Evolutionary conservation across 2,329 filamentous ascomycete species (phyloP), one percentile per base, ranked within the genome.

Genomic region (Colletotrichum sp.): DNA sequence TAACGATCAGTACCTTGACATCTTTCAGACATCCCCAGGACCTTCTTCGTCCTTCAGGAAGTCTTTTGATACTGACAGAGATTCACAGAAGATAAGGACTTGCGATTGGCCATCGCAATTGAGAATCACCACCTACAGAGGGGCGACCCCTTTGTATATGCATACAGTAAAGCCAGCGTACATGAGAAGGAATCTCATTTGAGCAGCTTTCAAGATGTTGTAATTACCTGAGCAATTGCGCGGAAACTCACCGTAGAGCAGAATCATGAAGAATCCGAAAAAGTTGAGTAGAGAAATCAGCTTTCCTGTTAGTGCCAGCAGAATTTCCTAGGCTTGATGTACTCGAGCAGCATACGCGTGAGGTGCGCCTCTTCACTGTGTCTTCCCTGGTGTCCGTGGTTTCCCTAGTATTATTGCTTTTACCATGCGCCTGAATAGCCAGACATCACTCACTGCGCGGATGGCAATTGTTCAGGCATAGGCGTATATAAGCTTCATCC

Each of bases 341-440:
- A 7, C 3, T 49, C 4, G 15, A 49, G 21, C 39, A n/a, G 18
- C 18, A 5, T n/a, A 44, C 5, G 8, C 39, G 39, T 10, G 16
- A 44, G 18, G 2, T 44, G 39, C 8, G 16, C 36, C 36, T 44
- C 16, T 18, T 18, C 15, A 18, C 15, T 39, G 8, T 18, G 0
- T 18, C 16, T 16, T 18, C 36, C 0, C 36, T 18, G 16, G 0
- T 18, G 36, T 18, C 36, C 0, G 36, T 39, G 15, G 36, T 39
- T 0, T 18, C 0, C 8, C 36, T 44, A 5, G 1, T 18, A 5
- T 44, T 12, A 44, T 44, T 44, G 5, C 18, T 0, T 1, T 44
- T 0, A n/a, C 1, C 0, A n/a, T n/a, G 39, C 8, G 39, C 39
- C 39, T 5, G 5, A n/a, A 44, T 10, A n/a, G 39, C 39, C 9